Percentiles rank a stretch among this genome's conserved stretches.
Evolutionary conservation across 2,329 filamentous ascomycete genomes (phyloP).

Genomic region (Fusarium pseudonygamai): DNA sequence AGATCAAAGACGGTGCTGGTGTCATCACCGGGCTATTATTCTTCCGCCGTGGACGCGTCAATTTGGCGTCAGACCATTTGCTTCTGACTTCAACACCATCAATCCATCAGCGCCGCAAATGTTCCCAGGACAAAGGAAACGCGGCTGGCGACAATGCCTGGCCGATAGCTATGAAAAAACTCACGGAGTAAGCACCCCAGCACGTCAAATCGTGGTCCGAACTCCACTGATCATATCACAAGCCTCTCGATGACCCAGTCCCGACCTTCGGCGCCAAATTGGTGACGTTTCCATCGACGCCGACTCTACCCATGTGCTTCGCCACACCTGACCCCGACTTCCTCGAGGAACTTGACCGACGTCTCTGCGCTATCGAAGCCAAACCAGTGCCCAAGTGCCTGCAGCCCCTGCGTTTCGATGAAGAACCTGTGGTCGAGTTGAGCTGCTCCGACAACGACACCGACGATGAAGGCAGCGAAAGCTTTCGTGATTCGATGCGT

Average conservation of each 20-base stretch:
- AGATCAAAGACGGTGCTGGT: no score
- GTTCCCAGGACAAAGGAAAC: not conserved
- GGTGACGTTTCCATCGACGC: not conserved
- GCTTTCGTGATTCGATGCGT: accelerated
- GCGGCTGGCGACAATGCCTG: not conserved
- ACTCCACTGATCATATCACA: accelerated
- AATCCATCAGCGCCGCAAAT: accelerated
- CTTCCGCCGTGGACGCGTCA: not conserved
- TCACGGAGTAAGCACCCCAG: accelerated
- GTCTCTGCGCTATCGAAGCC: not conserved
- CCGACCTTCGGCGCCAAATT: not conserved
- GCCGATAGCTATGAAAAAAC: not conserved
- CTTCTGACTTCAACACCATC: accelerated
- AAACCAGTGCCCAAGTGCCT: not conserved
- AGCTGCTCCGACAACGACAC: not conserved
- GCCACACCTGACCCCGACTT: not conserved
- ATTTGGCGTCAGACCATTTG: accelerated
- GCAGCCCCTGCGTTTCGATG: not conserved
- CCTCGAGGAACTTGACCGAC: not conserved
- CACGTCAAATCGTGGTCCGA: accelerated
- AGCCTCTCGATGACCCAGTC: not conserved
- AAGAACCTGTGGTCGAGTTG: not conserved
- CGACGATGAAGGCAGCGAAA: not conserved
- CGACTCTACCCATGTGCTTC: not conserved
- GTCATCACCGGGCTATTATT: not conserved